Evolutionary conservation across 2,329 filamentous ascomycete genomes (phyloP).

Genomic region (Aspergillus sp.): DNA sequence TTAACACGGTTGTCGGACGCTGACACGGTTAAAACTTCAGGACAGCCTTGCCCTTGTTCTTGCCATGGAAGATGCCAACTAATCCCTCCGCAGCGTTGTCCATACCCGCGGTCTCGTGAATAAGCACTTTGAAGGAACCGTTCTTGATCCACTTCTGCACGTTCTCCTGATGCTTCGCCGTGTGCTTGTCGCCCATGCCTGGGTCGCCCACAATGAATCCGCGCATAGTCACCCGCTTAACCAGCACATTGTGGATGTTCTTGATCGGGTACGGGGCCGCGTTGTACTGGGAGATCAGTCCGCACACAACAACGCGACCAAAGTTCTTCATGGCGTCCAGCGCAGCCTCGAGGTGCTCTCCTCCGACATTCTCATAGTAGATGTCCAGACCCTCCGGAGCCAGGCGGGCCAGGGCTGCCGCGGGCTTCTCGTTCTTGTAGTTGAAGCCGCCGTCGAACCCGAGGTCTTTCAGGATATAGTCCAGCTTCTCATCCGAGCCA

Average conservation of each 20-base stretch:
- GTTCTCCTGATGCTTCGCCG: slow-evolving; percentile 63
- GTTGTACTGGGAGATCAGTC: slow-evolving; percentile 74
- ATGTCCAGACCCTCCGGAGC: slow-evolving; percentile 73
- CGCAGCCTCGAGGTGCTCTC: slow-evolving; percentile 62
- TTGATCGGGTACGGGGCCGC: slow-evolving; percentile 55
- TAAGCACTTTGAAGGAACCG: slow-evolving; percentile 62
- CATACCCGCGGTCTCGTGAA: slow-evolving; percentile 62
- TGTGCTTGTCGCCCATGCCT: slow-evolving; percentile 58
- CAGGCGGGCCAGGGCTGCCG: slow-evolving; percentile 58
- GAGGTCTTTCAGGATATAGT: slow-evolving; percentile 61
- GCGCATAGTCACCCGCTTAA: slow-evolving; percentile 56
- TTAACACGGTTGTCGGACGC: no score
- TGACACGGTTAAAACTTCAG: slow-evolving; percentile 50
- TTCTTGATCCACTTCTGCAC: slow-evolving; percentile 68
- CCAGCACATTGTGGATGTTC: slow-evolving; percentile 56
- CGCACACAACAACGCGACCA: slow-evolving; percentile 57
- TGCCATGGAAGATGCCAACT: slow-evolving; percentile 63
- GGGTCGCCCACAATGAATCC: slow-evolving; percentile 66
- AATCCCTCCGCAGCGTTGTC: slow-evolving; percentile 67
- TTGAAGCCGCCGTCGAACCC: slow-evolving; percentile 70
- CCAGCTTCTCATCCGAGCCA: slow-evolving; percentile 68
- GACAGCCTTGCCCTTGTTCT: slow-evolving; percentile 81
- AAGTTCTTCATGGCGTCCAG: slow-evolving; percentile 54
- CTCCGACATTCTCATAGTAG: slow-evolving; percentile 74
- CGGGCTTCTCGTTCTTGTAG: slow-evolving; percentile 72